Evolutionary conservation across 441 rosid genomes (phyloP).

Genomic region (Iberis amara): DNA sequence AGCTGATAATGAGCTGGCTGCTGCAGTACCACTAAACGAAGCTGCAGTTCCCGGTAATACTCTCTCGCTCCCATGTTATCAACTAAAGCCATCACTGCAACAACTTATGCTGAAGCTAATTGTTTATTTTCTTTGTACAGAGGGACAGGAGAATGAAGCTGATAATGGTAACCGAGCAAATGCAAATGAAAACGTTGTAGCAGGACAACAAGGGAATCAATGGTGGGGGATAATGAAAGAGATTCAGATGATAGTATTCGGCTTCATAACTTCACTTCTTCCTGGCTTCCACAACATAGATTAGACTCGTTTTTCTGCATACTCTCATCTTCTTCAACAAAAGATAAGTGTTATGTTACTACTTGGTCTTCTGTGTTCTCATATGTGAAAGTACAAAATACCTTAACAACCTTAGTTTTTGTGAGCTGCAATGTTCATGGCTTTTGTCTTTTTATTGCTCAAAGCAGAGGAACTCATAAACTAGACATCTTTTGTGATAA

Average conservation of each 20-base stretch:
- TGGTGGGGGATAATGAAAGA: slow-evolving; percentile 98
- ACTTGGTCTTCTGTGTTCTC: slow-evolving; percentile 10
- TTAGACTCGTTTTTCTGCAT: slow-evolving; percentile 29
- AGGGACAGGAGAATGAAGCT: slow-evolving; percentile 65
- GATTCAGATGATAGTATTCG: slow-evolving; percentile 81
- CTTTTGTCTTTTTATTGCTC: slow-evolving; percentile 4
- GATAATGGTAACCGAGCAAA: slow-evolving; percentile 43
- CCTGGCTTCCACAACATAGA: slow-evolving; percentile 83
- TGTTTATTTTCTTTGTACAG: slow-evolving; percentile 32
- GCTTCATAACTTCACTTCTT: slow-evolving; percentile 80
- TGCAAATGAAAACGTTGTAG: slow-evolving; percentile 44
- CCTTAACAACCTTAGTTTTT: slow-evolving; percentile 1
- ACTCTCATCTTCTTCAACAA: slow-evolving; percentile 7
- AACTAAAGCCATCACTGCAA: slow-evolving; percentile 9
- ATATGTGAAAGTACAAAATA: slow-evolving; percentile 13
- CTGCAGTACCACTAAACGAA: slow-evolving; percentile 55
- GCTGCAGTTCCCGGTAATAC: slow-evolving; percentile 50
- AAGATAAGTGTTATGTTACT: slow-evolving; percentile 3
- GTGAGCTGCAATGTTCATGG: slow-evolving; percentile 2
- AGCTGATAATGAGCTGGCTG: slow-evolving; percentile 58
- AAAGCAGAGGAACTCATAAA: slow-evolving; percentile 1
- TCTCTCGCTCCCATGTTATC: not conserved
- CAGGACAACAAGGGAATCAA: slow-evolving; percentile 45
- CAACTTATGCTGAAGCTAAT: not conserved
- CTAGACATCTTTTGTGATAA: not conserved